Evolutionary conservation across 2,329 filamentous ascomycete genomes (phyloP), one percentile per base, ranked within the genome.

Genomic region (Pseudogymnoascus sp.): DNA sequence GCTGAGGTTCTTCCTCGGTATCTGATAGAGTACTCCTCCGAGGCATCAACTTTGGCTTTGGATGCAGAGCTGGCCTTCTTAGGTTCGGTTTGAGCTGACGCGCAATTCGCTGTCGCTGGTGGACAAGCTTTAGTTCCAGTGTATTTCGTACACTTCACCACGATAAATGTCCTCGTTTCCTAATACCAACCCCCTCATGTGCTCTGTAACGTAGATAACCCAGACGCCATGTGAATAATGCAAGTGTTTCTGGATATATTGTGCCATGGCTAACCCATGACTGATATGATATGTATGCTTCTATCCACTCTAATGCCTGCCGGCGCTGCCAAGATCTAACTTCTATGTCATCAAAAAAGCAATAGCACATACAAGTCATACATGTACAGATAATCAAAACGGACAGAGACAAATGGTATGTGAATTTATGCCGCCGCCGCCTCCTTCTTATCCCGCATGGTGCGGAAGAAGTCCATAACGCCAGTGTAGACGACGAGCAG

Each of bases 391-490:
- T 33, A 14, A 56, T 33, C 25, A 56, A 33, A 33, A 33, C 1
- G 25, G 18, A 33, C n/a, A 33, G 47, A 33, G 8, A 6, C 50
- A 28, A 16, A 56, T 33, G 50, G 28, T 33, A 56, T 56, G 50
- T 56, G 28, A 18, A 56, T 56, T 33, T 56, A 56, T 7, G 37
- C 60, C 28, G 5, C 8, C 62, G 44, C 8, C 50, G 37, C n/a
- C 61, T 63, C 61, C 53, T 53, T 63, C 44, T 70, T 70, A 28
- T 62, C 70, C 63, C 67, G 70, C 71, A 79, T 84, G 70, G 84
- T 85, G 71, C 91, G 85, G 87, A 97, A 96, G 76, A 95, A 96
- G 75, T 97, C 92, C 85, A 91, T 91, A 64, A 92, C 87, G 63
- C 87, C 86, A n/a, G 89, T 92, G 78, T 89, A 94, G 60, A 94